Evolutionary conservation across 1,284 basidiomycete genomes (phyloP).

Genomic region (Leccinum angustisporum): DNA sequence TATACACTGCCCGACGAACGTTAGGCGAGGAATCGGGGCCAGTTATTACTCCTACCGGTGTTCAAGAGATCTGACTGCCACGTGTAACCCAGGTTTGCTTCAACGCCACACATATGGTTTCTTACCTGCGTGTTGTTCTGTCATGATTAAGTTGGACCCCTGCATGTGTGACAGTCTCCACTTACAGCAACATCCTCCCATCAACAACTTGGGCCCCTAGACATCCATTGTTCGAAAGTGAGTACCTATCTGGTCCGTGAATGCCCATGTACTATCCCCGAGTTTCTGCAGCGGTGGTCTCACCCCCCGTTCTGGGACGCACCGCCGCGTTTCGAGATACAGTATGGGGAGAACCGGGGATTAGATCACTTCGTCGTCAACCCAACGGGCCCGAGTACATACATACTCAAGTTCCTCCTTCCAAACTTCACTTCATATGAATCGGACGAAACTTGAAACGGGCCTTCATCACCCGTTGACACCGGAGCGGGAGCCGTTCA

Average conservation of each 20-base stretch:
- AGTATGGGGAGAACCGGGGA: not conserved
- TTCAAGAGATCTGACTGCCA: not conserved
- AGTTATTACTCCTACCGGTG: not conserved
- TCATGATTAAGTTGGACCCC: too few relatives aligned
- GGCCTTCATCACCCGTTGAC: not conserved
- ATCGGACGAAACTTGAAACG: too few relatives aligned
- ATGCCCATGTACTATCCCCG: not conserved
- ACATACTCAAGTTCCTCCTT: not conserved
- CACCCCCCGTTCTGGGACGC: not conserved
- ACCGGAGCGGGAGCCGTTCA: not conserved
- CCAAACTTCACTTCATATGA: too few relatives aligned
- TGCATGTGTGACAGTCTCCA: too few relatives aligned
- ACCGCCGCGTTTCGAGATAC: not conserved
- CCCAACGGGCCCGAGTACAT: not conserved
- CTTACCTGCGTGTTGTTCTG: not conserved
- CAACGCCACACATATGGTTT: not conserved
- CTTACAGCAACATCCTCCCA: too few relatives aligned
- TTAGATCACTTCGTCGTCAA: not conserved
- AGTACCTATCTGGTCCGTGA: not conserved
- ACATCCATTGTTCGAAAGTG: not conserved
- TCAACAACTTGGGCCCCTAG: not conserved
- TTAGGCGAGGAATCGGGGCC: not conserved
- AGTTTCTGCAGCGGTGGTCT: not conserved
- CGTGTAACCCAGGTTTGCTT: not conserved
- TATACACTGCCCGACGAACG: not conserved